Evolutionary conservation across 164 flowering plant species (phyloP).

Genomic region (Nymphaea thermarum): DNA sequence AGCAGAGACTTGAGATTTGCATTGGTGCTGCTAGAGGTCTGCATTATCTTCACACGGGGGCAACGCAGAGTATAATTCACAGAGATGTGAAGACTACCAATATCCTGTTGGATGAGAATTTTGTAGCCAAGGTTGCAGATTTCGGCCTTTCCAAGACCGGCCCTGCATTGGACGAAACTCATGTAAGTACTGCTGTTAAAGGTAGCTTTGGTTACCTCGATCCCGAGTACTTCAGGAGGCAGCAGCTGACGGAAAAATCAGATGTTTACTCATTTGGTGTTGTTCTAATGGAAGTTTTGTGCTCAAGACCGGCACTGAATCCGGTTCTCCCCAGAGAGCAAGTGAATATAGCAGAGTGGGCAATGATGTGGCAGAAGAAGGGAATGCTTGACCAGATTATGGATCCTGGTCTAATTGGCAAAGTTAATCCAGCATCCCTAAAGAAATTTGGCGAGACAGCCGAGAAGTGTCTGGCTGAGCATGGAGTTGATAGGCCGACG

Average conservation of each 20-base stretch:
- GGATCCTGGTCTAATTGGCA: constrained; percentile 59
- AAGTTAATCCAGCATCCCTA: constrained; percentile 69
- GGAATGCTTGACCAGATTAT: constrained; percentile 86
- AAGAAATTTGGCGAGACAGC: constrained; percentile 89
- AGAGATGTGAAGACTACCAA: constrained; percentile 94
- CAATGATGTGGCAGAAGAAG: constrained; percentile 90
- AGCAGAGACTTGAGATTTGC: constrained; percentile 88
- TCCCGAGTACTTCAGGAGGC: constrained; percentile 92
- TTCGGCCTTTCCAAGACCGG: constrained; percentile 92
- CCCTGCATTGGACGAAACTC: constrained; percentile 85
- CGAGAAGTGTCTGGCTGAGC: constrained; percentile 82
- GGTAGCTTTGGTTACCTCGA: constrained; percentile 95
- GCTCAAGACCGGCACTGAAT: constrained; percentile 79
- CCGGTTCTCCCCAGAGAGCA: constrained; percentile 90
- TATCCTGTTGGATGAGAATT: constrained; percentile 76
- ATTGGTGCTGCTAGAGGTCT: constrained; percentile 96
- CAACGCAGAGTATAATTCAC: constrained; percentile 78
- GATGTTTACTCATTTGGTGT: constrained; percentile 97
- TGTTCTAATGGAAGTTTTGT: constrained; percentile 87
- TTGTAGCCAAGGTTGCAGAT: constrained; percentile 92
- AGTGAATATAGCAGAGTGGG: constrained; percentile 93
- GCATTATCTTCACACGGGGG: constrained; percentile 96
- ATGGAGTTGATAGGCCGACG: constrained; percentile 82
- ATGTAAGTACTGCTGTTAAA: constrained; percentile 92
- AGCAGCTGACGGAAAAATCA: constrained; percentile 84